Conservation (phyloP, 192 early-diverging fungal species). For the Endogone sp. region DNA sequence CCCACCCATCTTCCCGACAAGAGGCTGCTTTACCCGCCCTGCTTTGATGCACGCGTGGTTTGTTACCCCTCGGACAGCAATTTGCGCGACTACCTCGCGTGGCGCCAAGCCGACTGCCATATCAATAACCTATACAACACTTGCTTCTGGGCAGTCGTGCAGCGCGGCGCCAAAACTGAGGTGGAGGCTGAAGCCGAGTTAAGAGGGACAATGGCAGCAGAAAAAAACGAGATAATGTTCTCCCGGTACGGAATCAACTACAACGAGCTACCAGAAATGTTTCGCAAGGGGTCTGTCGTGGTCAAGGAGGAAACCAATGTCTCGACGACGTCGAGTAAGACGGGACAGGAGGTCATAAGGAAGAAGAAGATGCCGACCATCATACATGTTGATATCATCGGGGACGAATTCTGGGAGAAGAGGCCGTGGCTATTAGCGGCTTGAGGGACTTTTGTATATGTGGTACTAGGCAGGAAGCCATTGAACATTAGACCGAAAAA, state of each 20-base stretch:
- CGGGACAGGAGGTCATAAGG: conserved; percentile 29
- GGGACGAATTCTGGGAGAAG: conserved; percentile 66
- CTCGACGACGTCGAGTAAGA: conserved; percentile 11
- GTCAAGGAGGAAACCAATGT: conserved; percentile 40
- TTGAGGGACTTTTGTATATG: too few species aligned
- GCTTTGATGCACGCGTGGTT: conserved; percentile 90
- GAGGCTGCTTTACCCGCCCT: conserved; percentile 70
- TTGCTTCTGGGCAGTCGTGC: conserved; percentile 87
- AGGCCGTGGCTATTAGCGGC: conserved; percentile 28
- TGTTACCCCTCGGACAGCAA: conserved; percentile 79
- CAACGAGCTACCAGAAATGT: conserved; percentile 76
- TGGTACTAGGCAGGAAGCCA: too few species aligned
- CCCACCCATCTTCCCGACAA: conserved; percentile 60
- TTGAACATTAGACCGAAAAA: too few species aligned
- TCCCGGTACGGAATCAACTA: conserved; percentile 86
- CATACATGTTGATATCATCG: conserved; percentile 71
- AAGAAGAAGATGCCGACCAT: conserved; percentile 50
- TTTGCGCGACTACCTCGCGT: conserved; percentile 88
- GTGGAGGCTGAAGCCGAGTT: conserved; percentile 73
- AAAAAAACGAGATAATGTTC: conserved; percentile 93
- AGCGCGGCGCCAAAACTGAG: conserved; percentile 56
- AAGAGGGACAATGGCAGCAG: conserved; percentile 74
- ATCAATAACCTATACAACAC: conserved; percentile 98
- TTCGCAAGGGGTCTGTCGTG: conserved; percentile 83
- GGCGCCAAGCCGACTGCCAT: conserved; percentile 91